Percentiles rank a stretch among this genome's conserved stretches.
Evolutionary conservation across 257 asterid species (phyloP).

Genomic region (Solanum verrucosum): DNA sequence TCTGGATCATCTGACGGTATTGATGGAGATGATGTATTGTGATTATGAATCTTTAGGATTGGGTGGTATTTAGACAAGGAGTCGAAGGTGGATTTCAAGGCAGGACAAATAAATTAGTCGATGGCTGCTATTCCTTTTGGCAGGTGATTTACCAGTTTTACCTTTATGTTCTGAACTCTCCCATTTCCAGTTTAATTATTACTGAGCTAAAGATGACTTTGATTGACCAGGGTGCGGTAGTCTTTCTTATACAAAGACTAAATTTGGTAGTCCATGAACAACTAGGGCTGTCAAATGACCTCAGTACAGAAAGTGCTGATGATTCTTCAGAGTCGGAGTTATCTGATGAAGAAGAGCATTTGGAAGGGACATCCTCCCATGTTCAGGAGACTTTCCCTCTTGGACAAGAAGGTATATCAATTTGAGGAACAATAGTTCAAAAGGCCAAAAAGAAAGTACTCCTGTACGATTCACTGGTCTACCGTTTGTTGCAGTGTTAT

Average conservation of each 20-base stretch:
- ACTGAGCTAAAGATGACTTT: background rate
- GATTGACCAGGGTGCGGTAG: conserved; percentile 71
- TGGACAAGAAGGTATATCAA: conserved; percentile 36
- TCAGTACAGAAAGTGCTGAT: conserved; percentile 21
- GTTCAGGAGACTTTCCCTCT: conserved; percentile 14
- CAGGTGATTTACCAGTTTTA: conserved; percentile 44
- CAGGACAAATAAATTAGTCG: conserved; percentile 93
- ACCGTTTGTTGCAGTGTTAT: background rate
- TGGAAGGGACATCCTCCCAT: conserved; percentile 29
- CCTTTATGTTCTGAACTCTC: background rate
- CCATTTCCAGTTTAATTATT: background rate
- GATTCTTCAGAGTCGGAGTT: conserved; percentile 39
- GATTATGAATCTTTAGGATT: conserved; percentile 50
- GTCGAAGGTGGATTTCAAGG: conserved; percentile 98
- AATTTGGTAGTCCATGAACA: conserved; percentile 36
- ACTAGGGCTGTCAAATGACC: conserved; percentile 40
- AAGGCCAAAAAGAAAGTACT: background rate
- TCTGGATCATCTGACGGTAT: background rate
- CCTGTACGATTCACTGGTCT: background rate
- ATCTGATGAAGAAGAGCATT: conserved; percentile 30
- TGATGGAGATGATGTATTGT: background rate
- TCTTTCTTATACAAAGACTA: conserved; percentile 64
- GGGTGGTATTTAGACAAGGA: conserved; percentile 96
- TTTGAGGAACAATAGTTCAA: background rate
- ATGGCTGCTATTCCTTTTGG: conserved; percentile 99